Percentiles rank a stretch among this genome's conserved stretches.
phyloP scores from a whole-genome alignment of 257 asterid species.

The Coffea canephora region DNA sequence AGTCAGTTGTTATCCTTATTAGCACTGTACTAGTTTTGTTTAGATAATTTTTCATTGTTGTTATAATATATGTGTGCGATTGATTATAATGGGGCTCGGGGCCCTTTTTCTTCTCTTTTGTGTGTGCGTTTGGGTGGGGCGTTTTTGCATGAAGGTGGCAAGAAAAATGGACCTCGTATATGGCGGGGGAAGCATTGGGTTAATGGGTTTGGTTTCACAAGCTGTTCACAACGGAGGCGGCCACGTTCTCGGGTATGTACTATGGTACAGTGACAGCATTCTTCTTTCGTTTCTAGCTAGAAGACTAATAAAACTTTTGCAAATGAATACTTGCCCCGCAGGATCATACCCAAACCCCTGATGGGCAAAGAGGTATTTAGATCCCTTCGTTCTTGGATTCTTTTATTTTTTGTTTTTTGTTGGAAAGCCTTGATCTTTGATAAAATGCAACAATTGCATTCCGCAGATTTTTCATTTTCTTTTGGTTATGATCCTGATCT shows the following conservation, averaged over 20 bases:
- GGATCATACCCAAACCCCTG: constrained; percentile 67
- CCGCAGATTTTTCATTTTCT: background rate
- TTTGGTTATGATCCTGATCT: too few relatives aligned
- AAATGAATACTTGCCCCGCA: constrained; percentile 13
- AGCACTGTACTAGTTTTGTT: too few relatives aligned
- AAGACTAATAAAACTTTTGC: background rate
- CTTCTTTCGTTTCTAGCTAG: too few relatives aligned
- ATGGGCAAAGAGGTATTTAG: constrained; percentile 63
- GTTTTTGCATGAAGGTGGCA: constrained; percentile 48
- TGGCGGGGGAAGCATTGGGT: constrained; percentile 76
- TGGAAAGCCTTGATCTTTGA: background rate
- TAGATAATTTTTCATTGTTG: too few relatives aligned
- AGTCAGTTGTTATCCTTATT: background rate
- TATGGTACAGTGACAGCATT: too few relatives aligned
- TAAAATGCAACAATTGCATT: background rate
- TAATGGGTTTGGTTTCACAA: constrained; percentile 67
- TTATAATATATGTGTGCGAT: too few relatives aligned
- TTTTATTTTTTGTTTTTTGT: background rate
- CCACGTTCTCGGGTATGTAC: constrained; percentile 55
- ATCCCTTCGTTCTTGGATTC: background rate
- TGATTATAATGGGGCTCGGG: too few relatives aligned
- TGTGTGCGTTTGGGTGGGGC: too few relatives aligned
- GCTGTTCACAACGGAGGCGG: constrained; percentile 71
- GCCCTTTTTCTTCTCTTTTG: background rate
- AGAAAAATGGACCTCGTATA: constrained; percentile 66